phyloP scores from a whole-genome alignment of 768 basidiomycete species.

The Auricularia cornea region DNA sequence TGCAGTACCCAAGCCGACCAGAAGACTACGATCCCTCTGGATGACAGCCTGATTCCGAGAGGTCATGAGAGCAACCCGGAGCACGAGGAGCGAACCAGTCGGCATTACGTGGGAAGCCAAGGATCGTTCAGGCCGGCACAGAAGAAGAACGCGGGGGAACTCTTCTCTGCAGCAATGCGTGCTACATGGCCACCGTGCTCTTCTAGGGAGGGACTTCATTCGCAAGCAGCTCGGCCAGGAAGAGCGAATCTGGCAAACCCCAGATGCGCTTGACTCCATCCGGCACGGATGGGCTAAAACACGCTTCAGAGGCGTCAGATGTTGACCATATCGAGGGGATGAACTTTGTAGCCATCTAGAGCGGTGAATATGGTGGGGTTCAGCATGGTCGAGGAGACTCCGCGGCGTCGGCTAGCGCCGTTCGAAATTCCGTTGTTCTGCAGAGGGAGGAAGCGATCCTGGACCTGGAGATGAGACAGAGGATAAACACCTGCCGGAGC shows the following conservation, averaged over 20 bases:
- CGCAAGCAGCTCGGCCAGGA: not conserved
- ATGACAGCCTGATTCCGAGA: not conserved
- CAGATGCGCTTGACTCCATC: not conserved
- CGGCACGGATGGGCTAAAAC: conserved; percentile 2
- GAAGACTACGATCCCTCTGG: conserved; percentile 3
- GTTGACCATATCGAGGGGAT: too few species aligned
- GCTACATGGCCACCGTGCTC: conserved; percentile 6
- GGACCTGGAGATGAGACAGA: too few species aligned
- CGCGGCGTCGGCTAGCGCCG: too few species aligned
- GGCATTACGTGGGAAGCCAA: conserved; percentile 5
- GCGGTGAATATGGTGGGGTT: too few species aligned
- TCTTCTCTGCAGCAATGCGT: not conserved
- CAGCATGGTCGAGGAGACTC: too few species aligned
- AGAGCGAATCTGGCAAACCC: not conserved
- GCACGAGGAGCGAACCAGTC: not conserved
- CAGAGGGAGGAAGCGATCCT: too few species aligned
- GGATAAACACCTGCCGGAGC: too few species aligned
- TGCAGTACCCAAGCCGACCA: conserved; percentile 5
- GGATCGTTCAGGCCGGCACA: conserved; percentile 6
- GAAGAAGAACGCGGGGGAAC: conserved; percentile 1
- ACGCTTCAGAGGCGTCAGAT: conserved; percentile 3
- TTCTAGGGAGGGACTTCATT: not conserved
- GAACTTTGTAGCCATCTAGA: not conserved
- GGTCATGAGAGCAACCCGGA: not conserved
- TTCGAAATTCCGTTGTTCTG: too few species aligned